Percentiles rank a stretch among this genome's conserved stretches.
These are phyloP conservation scores for Chrysoporthe deuterocubensis DNA, from an alignment of 2,329 filamentous ascomycete genomes.

Conservation along the genomic window DNA sequence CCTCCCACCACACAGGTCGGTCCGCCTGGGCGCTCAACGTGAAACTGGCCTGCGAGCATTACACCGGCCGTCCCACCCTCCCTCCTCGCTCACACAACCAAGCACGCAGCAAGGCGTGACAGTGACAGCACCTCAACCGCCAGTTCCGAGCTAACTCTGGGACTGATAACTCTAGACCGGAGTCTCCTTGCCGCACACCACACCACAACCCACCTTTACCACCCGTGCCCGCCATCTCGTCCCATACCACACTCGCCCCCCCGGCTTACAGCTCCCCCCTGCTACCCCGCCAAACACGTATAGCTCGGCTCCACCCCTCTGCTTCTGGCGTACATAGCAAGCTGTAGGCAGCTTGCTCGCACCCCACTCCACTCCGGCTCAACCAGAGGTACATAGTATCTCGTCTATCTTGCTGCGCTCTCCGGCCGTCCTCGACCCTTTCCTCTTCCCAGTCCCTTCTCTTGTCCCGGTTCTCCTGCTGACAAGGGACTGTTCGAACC, in stretches of 20 bases:
- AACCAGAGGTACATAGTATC: background rate
- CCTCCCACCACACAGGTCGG: background rate
- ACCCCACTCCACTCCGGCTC: background rate
- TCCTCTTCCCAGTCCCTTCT: background rate
- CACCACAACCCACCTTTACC: slow-evolving; percentile 11
- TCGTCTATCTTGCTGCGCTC: background rate
- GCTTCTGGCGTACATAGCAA: background rate
- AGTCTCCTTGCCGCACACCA: slow-evolving; percentile 4
- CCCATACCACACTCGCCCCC: background rate
- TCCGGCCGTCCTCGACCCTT: background rate
- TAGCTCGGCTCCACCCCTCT: background rate
- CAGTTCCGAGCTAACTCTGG: slow-evolving; percentile 3
- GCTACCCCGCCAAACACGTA: slow-evolving; percentile 19
- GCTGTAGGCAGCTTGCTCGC: background rate
- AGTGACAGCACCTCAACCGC: background rate
- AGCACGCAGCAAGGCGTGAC: background rate
- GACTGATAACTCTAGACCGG: background rate
- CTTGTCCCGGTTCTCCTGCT: background rate
- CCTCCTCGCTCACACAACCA: background rate
- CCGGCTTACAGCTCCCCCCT: slow-evolving; percentile 3
- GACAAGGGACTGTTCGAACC: background rate
- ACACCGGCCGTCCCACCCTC: background rate
- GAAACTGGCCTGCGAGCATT: background rate
- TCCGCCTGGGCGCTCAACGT: too few species aligned
- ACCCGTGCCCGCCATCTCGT: background rate